Evolutionary conservation across 805 yeast genomes (phyloP), one percentile per base, ranked within the genome.

Genomic region (Teunomyces aglyptinius): DNA sequence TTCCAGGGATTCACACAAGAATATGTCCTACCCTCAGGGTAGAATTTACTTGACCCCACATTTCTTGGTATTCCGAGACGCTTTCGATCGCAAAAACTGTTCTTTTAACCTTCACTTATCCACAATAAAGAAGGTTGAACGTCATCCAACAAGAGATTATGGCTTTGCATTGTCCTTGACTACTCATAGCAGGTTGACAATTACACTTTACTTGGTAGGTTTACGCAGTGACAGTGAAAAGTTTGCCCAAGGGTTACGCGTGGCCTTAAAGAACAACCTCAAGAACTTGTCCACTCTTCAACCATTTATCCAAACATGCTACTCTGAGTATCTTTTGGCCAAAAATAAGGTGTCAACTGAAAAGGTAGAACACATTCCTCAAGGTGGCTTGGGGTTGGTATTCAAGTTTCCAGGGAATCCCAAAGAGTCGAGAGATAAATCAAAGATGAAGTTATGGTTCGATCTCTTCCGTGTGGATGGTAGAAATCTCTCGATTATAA

Each of bases 321-420:
- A 90, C 64, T 91, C 98, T 0, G 98, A 92, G 63, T 92, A 83
- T 59, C 70, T 86, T 32, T 67, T 91, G 41, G 74, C 84, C 33
- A 80, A 85, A 49, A 83, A 82, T 51, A 77, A 80, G 16, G 63
- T 68, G 3, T 59, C 70, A 5, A 59, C 59, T 29, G 77, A 77
- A 45, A 61, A 63, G 28, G 65, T 81, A 7, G 75, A 75, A 1
- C 60, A 61, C 3, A 81, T 89, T 0, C 90, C 95, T 0, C 68
- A 73, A 6, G 95, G 95, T 19, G 99, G 99, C 0, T 71, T 94
- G 19, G 99, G 99, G 0, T 78, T 86, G 58, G 67, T 68, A 10
- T 92, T 83, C 67, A 85, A 87, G 53, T 94, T 84, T 61, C 99
- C 99, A 0, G 99, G 99, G 0, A 89, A 89, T 61, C 78, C 95